Percentiles rank a stretch among this genome's conserved stretches.
phyloP scores from a whole-genome alignment of 495 filamentous ascomycete genomes.

The Chaetomium fimeti region DNA sequence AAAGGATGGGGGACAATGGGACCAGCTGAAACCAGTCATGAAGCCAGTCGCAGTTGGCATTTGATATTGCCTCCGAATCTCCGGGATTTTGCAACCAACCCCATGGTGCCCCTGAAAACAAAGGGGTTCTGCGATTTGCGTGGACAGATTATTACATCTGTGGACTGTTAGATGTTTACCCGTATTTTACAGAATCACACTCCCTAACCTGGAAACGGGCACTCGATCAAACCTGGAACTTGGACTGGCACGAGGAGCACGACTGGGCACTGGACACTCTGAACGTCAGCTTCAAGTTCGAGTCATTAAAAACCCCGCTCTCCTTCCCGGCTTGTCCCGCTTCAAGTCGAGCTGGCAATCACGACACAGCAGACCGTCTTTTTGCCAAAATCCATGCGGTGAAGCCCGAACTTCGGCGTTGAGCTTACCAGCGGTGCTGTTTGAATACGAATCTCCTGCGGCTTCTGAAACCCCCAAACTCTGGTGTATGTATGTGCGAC shows the following conservation, averaged over 20 bases:
- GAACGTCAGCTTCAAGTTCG: neutral
- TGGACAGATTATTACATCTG: no score
- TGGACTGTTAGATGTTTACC: no score
- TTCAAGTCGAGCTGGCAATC: neutral
- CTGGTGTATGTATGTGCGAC: neutral
- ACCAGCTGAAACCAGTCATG: constrained; percentile 3
- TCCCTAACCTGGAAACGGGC: no score
- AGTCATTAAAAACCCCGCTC: constrained; percentile 7
- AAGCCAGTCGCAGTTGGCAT: neutral
- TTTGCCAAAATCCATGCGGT: constrained; percentile 17
- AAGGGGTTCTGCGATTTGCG: neutral
- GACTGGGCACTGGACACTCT: no score
- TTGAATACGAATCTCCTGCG: constrained; percentile 11
- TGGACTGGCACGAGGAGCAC: no score
- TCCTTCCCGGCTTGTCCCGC: constrained; percentile 7
- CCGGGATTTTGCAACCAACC: neutral
- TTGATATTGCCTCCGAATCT: neutral
- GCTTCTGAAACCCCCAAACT: constrained; percentile 28
- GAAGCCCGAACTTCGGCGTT: constrained; percentile 18
- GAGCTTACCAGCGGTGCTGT: constrained; percentile 1
- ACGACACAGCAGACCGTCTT: constrained; percentile 6
- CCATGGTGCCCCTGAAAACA: neutral
- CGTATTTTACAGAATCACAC: no score
- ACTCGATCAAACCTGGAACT: no score
- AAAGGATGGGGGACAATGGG: constrained; percentile 6